Evolutionary conservation across 2,329 filamentous ascomycete species (phyloP), one percentile per base, ranked within the genome.

Genomic region (Byssothecium circinans): DNA sequence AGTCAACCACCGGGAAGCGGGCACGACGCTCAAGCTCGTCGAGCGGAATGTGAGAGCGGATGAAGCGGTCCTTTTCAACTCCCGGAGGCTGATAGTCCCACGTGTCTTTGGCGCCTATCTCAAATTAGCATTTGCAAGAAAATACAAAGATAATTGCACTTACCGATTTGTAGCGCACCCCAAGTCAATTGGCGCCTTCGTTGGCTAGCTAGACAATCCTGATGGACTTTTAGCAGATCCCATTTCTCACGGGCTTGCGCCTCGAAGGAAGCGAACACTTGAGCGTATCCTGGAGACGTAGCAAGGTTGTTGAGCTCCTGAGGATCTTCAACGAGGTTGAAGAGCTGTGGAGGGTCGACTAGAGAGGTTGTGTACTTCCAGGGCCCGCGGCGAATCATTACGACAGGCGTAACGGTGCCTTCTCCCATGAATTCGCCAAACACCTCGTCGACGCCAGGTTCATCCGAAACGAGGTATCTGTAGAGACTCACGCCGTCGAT

Each of bases 351-450:
- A 25, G 87, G 85, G 65, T 96, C 91, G 18, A 85, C 86, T 6
- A 91, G 85, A 62, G 90, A 96, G 54, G 83, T 90, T 55, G 94
- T 84, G 70, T 91, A 96, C 77, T 96, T 96, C 89, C 89, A 96
- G 38, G 81, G 79, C 8, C 89, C 89, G 45, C 90, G 86, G 48
- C 88, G 85, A 65, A 96, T 96, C 91, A 96, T 96, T 79, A 95
- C 89, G 47, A 95, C 82, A 1, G 91, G 91, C 4, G 88, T 85
- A 46, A 95, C 79, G 1, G 91, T 96, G 39, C 91, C 91, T 73
- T 96, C 91, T 41, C 90, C 91, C 65, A 92, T 95, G 75, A 96
- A 96, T 75, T 96, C 91, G 51, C 90, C 91, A 61, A 92, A 87
- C n/a, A 94, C 91, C 10, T 88, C 94, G 69, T 96, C 91, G 51